Evolutionary conservation across 2,329 filamentous ascomycete genomes (phyloP), one percentile per base, ranked within the genome.

Genomic region (Eurotiales sp.): DNA sequence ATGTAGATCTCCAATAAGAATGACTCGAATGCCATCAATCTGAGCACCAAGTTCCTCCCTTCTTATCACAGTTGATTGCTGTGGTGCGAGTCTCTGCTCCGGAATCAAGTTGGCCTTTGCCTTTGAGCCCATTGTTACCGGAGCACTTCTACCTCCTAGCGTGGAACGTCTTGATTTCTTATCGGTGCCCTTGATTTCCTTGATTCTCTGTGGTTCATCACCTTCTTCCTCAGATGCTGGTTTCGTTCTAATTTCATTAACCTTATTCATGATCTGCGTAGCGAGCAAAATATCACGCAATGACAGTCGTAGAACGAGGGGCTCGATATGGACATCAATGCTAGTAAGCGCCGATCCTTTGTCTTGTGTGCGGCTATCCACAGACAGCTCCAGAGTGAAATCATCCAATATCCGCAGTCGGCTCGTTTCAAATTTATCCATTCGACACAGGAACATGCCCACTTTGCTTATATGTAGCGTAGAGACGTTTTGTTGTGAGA

Each of bases 391-490:
- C 8, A 97, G 77, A 2, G 90, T 96, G 67, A 99, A 99, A 69
- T 99, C 91, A 64, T 99, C 95, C 27, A 99, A 82, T 55, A 99
- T 96, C 15, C 93, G 85, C 42, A 99, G 78, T 32, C 90, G 84
- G 36, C 86, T 91, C 3, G 88, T 90, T 59, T 99, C 92, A 60
- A 97, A 97, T 56, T 85, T 88, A 69, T 99, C 95, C 93, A 99
- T 99, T 11, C 93, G 87, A 65, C 95, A 99, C 27, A 99, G 72
- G 68, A 96, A 99, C 93, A 99, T 99, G 60, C 93, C 93, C 48
- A 97, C 82, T 64, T 97, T 86, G 7, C 90, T 91, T 2, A 99
- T 84, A 64, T 99, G 92, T 64, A 99, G 80, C 1, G 93, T 96
- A 59, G 95, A 80, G 8, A 92, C 89, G 72, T 97, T 90, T 67